Percentiles rank a stretch among this genome's conserved stretches.
Conservation (phyloP, 2,329 filamentous ascomycete species). For the Ustilaginoidea virens region DNA sequence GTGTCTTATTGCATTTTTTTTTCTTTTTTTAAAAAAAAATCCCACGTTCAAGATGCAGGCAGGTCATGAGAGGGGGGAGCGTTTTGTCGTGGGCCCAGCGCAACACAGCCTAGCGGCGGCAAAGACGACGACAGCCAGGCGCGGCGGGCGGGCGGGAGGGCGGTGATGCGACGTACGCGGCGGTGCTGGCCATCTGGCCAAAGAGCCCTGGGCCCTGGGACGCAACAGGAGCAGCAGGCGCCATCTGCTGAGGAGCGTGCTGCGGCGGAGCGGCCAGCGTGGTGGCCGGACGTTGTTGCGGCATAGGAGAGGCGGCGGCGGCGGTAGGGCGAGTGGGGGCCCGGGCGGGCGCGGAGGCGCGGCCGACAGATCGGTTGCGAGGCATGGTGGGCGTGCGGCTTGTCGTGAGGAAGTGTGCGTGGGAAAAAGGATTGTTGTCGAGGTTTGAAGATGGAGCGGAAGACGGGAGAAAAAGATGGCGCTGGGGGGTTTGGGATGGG, state of each 20-base stretch:
- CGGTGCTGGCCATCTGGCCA: conserved; percentile 93
- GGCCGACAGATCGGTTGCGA: conserved; percentile 58
- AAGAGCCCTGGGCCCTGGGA: conserved; percentile 72
- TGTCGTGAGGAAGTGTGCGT: conserved; percentile 5
- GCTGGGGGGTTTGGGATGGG: conserved; percentile 14
- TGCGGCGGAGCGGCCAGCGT: conserved; percentile 42
- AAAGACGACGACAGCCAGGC: too few relatives aligned
- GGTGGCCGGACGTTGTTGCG: conserved; percentile 53
- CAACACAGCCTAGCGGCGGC: too few relatives aligned
- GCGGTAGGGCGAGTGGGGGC: conserved; percentile 49
- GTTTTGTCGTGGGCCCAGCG: too few relatives aligned
- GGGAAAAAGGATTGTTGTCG: conserved; percentile 1
- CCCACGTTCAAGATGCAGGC: too few relatives aligned
- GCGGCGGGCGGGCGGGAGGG: too few relatives aligned
- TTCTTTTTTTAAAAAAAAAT: not conserved
- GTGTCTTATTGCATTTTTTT: not conserved
- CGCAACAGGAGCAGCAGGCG: conserved; percentile 23
- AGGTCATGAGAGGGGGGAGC: too few relatives aligned
- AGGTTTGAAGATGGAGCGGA: not conserved
- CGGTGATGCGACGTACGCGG: conserved; percentile 69
- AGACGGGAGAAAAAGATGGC: conserved; percentile 6
- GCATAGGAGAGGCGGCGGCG: conserved; percentile 37
- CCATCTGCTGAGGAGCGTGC: conserved; percentile 35
- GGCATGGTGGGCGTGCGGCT: conserved; percentile 39
- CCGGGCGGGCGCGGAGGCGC: conserved; percentile 21